Base-by-base conservation (phyloP, 2,329 filamentous ascomycete genomes). In the Exophiala sideris region DNA sequence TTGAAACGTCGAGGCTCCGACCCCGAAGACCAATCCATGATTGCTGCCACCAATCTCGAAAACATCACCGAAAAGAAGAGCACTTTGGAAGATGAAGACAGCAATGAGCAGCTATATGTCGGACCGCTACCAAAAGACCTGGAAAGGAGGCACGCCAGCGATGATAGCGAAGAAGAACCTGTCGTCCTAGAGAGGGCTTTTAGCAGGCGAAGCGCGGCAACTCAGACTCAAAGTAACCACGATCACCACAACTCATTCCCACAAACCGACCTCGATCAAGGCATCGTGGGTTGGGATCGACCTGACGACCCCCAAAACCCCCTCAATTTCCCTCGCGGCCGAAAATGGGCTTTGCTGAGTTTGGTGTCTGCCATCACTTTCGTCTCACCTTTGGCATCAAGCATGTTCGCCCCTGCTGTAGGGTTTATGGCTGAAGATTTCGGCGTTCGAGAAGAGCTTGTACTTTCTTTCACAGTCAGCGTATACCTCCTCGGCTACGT, bases 311-410 rank as follows among this genome's bases (percentile, higher is more conserved):
- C 72, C 1, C 66, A 67, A 2, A 76, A 76, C 39, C 75, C 75
- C 0, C 70, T 73, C 51, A 83, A 84, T 67, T 87, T 83, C 82
- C 57, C 73, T 0, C 69, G 68, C n/a, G 70, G 67, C 34, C 78
- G 75, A 64, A 85, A 85, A 67, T 85, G 82, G 83, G 68, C 69
- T 1, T 76, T 76, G 14, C 77, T 80, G 2, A 70, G 80, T 34
- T 71, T 82, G 50, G 71, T 84, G 29, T 77, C 82, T 1, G 70
- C 73, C 46, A 82, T 84, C 64, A 83, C 82, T 2, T 77, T 85
- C 59, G 79, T 86, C 55, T 82, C 82, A 5, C 83, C 84, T 0
- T 80, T 87, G 24, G 81, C 83, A 2, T 84, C 80, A 2, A 81
- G 80, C 36, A 85, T 86, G 76, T 66, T 81, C 4, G 76, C 79